Conservation (phyloP, 2,329 filamentous ascomycete genomes). For the Penicillium sp. region DNA sequence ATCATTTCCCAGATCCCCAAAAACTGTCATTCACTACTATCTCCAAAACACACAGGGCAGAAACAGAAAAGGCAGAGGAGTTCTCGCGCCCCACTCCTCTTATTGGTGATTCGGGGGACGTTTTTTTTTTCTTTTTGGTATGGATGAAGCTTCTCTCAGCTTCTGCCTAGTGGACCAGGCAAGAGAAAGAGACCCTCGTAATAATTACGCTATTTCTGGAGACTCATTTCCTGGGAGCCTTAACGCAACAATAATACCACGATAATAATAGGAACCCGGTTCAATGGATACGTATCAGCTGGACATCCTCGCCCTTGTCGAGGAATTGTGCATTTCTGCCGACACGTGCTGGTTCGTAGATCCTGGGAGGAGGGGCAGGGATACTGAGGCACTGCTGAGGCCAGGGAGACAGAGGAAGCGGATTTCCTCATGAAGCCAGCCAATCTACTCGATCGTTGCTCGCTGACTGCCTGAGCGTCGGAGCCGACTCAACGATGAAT, state of each 20-base stretch:
- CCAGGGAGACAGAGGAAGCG: constrained; percentile 3
- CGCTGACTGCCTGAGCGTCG: constrained; percentile 17
- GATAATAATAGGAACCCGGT: background rate
- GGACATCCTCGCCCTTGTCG: background rate
- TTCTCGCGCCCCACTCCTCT: constrained; percentile 3
- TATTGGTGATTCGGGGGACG: background rate
- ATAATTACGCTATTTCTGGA: background rate
- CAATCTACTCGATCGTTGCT: background rate
- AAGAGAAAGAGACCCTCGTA: background rate
- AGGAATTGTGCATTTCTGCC: constrained; percentile 15
- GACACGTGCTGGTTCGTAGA: constrained; percentile 31
- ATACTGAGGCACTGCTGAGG: constrained; percentile 2
- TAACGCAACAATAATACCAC: background rate
- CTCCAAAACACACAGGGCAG: constrained; percentile 10
- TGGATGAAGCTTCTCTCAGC: constrained; percentile 3
- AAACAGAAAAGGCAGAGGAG: background rate
- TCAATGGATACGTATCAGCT: constrained; percentile 11
- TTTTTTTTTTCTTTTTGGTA: background rate
- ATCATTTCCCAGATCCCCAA: constrained; percentile 12
- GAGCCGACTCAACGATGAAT: constrained; percentile 21
- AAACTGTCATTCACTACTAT: background rate
- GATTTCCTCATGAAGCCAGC: background rate
- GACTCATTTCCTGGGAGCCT: background rate
- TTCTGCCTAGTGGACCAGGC: constrained; percentile 6
- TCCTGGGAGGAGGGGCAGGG: constrained; percentile 17